Percentiles rank a stretch among this genome's conserved stretches.
phyloP scores from a whole-genome alignment of 148 eudicot genomes.

The Rhododendron simsii region DNA sequence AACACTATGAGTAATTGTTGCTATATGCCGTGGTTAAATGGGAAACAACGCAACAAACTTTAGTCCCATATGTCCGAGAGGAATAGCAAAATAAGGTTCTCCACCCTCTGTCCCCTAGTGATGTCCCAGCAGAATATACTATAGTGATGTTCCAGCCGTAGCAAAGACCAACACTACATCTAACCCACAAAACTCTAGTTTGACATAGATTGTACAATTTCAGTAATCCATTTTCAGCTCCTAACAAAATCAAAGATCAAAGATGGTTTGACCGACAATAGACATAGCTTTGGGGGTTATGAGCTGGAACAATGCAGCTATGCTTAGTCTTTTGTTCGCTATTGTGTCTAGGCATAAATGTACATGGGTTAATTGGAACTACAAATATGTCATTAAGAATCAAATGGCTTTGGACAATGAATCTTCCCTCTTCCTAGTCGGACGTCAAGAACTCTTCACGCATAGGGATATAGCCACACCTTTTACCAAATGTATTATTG shows the following conservation, averaged over 20 bases:
- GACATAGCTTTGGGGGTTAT: not conserved
- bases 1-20: too few relatives aligned
- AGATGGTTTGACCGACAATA: not conserved
- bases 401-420: not conserved
- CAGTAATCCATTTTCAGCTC: not conserved
- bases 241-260: not conserved
- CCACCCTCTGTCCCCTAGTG: too few relatives aligned
- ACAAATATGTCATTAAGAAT: not conserved
- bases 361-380: not conserved
- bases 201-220: not conserved
- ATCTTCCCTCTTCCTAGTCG: not conserved
- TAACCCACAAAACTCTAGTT: too few relatives aligned
- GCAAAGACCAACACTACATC: too few relatives aligned
- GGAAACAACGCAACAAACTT: too few relatives aligned
- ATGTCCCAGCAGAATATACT: too few relatives aligned
- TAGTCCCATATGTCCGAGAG: too few relatives aligned
- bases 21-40: too few relatives aligned
- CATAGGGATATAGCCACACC: not conserved
- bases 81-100: too few relatives aligned
- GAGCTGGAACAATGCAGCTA: not conserved
- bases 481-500: not conserved
- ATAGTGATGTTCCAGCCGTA: too few relatives aligned
- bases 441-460: not conserved
- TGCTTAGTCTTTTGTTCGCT: not conserved
- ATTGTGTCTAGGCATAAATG: not conserved